Percentiles rank a stretch among this genome's conserved stretches.
These are phyloP conservation scores for Triticum timopheevii DNA, from an alignment of 176 grass and related monocot genomes.

Conservation along the genomic window DNA sequence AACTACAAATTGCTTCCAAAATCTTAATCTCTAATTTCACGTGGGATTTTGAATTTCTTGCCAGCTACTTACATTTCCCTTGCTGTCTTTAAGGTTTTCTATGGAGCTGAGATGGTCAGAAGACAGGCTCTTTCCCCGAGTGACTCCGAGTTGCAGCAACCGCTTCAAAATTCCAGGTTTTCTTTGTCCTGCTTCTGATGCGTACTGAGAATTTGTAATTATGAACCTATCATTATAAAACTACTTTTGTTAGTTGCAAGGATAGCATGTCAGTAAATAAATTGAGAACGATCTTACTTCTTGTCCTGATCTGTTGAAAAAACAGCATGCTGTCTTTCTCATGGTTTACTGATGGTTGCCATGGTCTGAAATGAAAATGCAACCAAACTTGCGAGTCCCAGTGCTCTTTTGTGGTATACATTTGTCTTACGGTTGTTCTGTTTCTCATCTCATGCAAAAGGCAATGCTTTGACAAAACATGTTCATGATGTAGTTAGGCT, in stretches of 20 bases:
- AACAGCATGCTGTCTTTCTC: not conserved
- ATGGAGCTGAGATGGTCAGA: constrained; percentile 89
- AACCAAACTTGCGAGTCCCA: not conserved
- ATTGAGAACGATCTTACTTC: not conserved
- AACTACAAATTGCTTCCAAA: not conserved
- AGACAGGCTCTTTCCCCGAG: constrained; percentile 84
- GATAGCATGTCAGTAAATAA: not conserved
- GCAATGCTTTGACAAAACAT: not conserved
- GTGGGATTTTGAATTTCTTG: not conserved
- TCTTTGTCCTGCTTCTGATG: not conserved
- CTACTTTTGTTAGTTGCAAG: not conserved
- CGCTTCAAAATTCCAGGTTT: constrained; percentile 94
- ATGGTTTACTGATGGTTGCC: constrained; percentile 1
- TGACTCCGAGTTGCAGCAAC: constrained; percentile 90
- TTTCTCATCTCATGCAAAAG: not conserved
- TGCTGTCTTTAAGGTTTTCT: not conserved
- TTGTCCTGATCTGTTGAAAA: not conserved
- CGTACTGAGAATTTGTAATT: not conserved
- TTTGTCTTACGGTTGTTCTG: not conserved
- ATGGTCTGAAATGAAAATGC: constrained; percentile 7
- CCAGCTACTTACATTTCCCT: not conserved
- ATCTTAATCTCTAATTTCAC: not conserved
- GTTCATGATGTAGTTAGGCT: too few species aligned
- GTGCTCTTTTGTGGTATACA: not conserved
- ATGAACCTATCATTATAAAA: not conserved